These are phyloP conservation scores for Rubia peregrina DNA, from an alignment of 305 asterid genomes.

Conservation along the genomic window DNA sequence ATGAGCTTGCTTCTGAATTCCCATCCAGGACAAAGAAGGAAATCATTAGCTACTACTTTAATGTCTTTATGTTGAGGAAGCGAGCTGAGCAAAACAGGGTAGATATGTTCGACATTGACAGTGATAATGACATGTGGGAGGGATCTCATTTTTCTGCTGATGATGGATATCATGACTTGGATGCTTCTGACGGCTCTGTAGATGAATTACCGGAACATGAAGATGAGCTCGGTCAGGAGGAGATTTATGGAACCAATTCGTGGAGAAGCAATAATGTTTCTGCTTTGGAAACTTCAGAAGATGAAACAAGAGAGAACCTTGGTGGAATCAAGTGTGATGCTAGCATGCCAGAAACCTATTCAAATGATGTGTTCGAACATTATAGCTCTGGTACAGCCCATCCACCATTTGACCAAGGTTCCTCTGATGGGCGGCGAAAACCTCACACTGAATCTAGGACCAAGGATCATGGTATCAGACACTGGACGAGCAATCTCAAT, in stretches of 20 bases:
- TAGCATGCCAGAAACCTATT: slow-evolving; percentile 8
- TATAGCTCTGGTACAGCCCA: not conserved
- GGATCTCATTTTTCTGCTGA: slow-evolving; percentile 23
- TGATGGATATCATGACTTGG: slow-evolving; percentile 21
- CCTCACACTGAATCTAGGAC: slow-evolving; percentile 9
- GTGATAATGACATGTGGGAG: slow-evolving; percentile 59
- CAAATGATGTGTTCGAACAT: slow-evolving; percentile 7
- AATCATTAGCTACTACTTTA: slow-evolving; percentile 69
- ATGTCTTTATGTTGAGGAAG: slow-evolving; percentile 59
- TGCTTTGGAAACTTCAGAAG: slow-evolving; percentile 3
- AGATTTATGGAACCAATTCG: slow-evolving; percentile 15
- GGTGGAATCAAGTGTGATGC: slow-evolving; percentile 6
- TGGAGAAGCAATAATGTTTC: slow-evolving; percentile 9
- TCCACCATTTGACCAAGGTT: slow-evolving; percentile 5
- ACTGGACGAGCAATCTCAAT: slow-evolving; percentile 13
- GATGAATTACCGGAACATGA: slow-evolving; percentile 24
- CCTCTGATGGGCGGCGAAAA: slow-evolving; percentile 9
- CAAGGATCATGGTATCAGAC: slow-evolving; percentile 21
- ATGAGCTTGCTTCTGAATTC: slow-evolving; percentile 41
- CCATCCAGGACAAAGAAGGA: slow-evolving; percentile 53
- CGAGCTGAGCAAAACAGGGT: slow-evolving; percentile 69
- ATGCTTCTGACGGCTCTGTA: slow-evolving; percentile 23
- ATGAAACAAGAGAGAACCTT: slow-evolving; percentile 5
- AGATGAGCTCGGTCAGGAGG: slow-evolving; percentile 19
- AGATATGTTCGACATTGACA: slow-evolving; percentile 51